Base-by-base conservation (phyloP, 2,329 filamentous ascomycete species). In the Aspergillus latus region DNA sequence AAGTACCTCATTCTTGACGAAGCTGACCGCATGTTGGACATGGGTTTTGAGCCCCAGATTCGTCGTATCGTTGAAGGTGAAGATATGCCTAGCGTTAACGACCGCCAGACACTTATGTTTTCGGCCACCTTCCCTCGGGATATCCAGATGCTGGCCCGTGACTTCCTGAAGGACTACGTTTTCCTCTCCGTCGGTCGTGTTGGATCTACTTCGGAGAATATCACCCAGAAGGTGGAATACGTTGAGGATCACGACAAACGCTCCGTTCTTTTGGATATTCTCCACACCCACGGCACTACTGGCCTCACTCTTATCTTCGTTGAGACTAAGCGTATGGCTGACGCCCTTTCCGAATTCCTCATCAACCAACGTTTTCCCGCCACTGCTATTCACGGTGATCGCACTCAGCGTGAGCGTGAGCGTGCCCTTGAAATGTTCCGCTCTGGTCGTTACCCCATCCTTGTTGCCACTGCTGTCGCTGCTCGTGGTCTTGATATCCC, bases 21-120 rank as follows among this genome's bases (percentile, higher is more conserved):
- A 85, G 94, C 94, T 76, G 94, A 99, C 82, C 94, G 94, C 76
- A 99, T 99, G 94, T 84, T 99, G 84, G 94, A 99, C 84, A 99
- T 99, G 94, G 94, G 94, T 94, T 99, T 99, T 84, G 94, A 99
- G 83, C 94, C 94, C 70, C 94, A 99, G 81, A 99, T 99, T 73
- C 92, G 94, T 71, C 90, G 93, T 69, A 97, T 99, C 70, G 94
- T 99, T 46, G 93, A 97, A 79, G 92, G 92, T 59, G 94, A 97
- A 80, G 94, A 99, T 70, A 99, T 99, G 94, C 94, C 94, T 57
- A 76, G 78, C 52, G 90, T 93, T 59, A 80, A 86, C 64, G 81
- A 84, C 68, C 92, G 94, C 72, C 94, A 99, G 80, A 99, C 94
- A 54, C 93, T 99, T 82, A 99, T 99, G 94, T 99, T 99, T 77